Conservation (phyloP, 805 yeast genomes). For the Candida tibetensis region DNA sequence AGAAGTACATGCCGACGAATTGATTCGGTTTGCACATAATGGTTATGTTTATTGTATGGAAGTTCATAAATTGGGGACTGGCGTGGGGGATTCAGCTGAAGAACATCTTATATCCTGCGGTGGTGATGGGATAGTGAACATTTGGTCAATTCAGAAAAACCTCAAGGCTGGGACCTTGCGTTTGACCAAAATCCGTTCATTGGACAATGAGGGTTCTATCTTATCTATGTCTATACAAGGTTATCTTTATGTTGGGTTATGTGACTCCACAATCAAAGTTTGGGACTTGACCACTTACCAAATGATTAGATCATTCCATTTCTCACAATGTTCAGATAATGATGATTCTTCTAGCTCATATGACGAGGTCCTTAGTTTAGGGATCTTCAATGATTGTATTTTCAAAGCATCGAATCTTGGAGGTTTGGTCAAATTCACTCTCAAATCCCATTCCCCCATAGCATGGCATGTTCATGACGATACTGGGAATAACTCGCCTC, state of each 20-base stretch:
- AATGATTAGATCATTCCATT: constrained; percentile 46
- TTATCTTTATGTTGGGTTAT: constrained; percentile 79
- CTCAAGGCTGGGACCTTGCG: constrained; percentile 2
- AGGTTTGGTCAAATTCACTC: constrained; percentile 30
- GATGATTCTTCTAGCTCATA: constrained; percentile 11
- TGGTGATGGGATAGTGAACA: constrained; percentile 85
- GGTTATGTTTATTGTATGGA: constrained; percentile 82
- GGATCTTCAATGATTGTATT: constrained; percentile 53
- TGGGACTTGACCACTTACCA: constrained; percentile 89
- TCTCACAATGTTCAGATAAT: constrained; percentile 6
- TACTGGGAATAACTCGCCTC: constrained; percentile 2
- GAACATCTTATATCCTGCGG: constrained; percentile 53
- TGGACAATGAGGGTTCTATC: constrained; percentile 68
- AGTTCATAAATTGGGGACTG: constrained; percentile 21
- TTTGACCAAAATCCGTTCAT: constrained; percentile 24
- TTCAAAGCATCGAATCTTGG: constrained; percentile 59
- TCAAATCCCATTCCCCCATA: constrained; percentile 13
- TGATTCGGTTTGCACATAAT: constrained; percentile 80
- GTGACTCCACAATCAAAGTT: constrained; percentile 69
- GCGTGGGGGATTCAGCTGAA: not conserved
- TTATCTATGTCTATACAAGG: constrained; percentile 63
- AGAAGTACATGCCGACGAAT: constrained; percentile 66
- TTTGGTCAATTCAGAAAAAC: constrained; percentile 56
- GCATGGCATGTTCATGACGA: constrained; percentile 6
- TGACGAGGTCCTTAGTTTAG: constrained; percentile 54